These are phyloP conservation scores for Nakazawaea wyomingensis DNA, from an alignment of 805 yeast genomes.

Conservation along the genomic window DNA sequence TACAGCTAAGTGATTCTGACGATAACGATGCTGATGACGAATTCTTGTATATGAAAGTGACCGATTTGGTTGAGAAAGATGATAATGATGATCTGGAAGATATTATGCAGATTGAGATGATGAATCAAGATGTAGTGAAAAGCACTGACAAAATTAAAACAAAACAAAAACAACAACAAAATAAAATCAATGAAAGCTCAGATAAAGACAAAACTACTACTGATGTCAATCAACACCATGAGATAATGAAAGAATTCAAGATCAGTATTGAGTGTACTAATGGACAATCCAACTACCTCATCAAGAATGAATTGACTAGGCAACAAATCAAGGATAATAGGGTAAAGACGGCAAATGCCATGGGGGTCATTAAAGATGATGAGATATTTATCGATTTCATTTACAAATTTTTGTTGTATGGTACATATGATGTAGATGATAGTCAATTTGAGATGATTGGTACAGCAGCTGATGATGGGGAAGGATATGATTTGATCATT, in stretches of 20 bases:
- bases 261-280: neutral
- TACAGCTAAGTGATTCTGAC: neutral
- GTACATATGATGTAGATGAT: neutral
- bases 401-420: conserved; percentile 1
- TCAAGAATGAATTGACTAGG: neutral
- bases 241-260: too few relatives aligned
- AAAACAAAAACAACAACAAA: too few relatives aligned
- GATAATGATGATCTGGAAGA: neutral
- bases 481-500: neutral
- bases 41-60: neutral
- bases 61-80: neutral
- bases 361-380: conserved; percentile 1
- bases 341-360: neutral
- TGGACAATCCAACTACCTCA: neutral
- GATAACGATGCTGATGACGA: neutral
- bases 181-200: too few relatives aligned
- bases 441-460: neutral
- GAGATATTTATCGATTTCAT: neutral
- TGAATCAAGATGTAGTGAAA: neutral
- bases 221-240: too few relatives aligned
- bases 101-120: neutral
- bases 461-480: neutral
- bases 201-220: too few relatives aligned
- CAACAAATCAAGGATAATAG: neutral
- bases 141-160: neutral